Evolutionary conservation across 2,329 filamentous ascomycete species (phyloP), one percentile per base, ranked within the genome.

Genomic region (Alternaria viburni): DNA sequence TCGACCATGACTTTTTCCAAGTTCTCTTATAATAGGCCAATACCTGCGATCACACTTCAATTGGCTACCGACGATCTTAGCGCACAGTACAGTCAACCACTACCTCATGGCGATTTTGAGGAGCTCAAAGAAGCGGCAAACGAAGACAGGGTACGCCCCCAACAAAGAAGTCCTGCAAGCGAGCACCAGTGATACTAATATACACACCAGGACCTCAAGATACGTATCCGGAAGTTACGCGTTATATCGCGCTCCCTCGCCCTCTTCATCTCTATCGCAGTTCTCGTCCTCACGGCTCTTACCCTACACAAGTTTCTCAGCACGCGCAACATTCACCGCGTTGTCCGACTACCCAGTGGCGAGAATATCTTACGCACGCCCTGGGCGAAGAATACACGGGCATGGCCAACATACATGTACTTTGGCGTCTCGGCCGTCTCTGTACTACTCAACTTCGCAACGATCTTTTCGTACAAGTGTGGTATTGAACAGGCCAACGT

Each of bases 401-500:
- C 69, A 5, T 81, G 80, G 79, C 81, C 81, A 5, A 82, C 79
- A 4, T 81, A 75, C 65, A 76, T 80, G 70, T 82, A 82, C 70
- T 77, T 80, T 59, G 64, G 47, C 56, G 68, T 81, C 17, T 74
- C 80, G 0, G 62, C 61, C 17, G 49, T 75, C 1, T 78, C 79
- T 0, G 64, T 77, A 13, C 1, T 81, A 0, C 69, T 82, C 57
- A 77, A 83, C 64, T 47, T 77, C 28, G 51, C 60, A 36, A 78
- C 81, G 21, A 30, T 83, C 15, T 55, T 81, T 13, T 64, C 67
- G 4, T 83, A 83, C 63, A 58, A 55, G 21, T 70, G 61, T 46
- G 72, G 77, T 17, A 61, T 81, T 1, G 61, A 73, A 17, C 57
- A 62, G 6, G 80, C 80, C n/a, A 82, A 82, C 50, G 56, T 62